Evolutionary conservation across 129 eudicot species (phyloP).

Genomic region (Kitagawia praeruptora): DNA sequence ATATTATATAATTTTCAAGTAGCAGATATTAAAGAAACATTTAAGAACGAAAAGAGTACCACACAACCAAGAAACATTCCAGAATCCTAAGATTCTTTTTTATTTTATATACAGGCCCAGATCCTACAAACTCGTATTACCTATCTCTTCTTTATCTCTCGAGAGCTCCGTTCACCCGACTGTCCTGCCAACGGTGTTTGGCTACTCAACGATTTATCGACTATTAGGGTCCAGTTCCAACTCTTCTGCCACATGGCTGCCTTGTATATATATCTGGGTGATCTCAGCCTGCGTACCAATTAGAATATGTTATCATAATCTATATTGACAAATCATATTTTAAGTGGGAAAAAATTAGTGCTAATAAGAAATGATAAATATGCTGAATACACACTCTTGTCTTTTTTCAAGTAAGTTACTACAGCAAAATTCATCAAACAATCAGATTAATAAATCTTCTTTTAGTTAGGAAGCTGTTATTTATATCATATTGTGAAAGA

Average conservation of each 20-base stretch:
- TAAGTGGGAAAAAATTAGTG: not conserved
- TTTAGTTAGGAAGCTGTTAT: not conserved
- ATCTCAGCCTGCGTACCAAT: not conserved
- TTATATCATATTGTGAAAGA: too few relatives aligned
- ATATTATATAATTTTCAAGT: too few relatives aligned
- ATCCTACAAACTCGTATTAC: not conserved
- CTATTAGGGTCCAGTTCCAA: not conserved
- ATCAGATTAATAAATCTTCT: too few relatives aligned
- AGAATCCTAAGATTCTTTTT: not conserved
- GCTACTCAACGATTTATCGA: not conserved
- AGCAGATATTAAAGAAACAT: not conserved
- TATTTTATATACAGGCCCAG: not conserved
- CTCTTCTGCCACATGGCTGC: not conserved
- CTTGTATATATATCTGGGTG: not conserved
- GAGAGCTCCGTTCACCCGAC: not conserved
- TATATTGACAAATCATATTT: not conserved
- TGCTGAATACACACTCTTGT: not conserved
- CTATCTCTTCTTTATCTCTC: not conserved
- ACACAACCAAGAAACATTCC: not conserved
- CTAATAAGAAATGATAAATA: too few relatives aligned
- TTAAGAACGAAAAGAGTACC: not conserved
- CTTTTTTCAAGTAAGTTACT: not conserved
- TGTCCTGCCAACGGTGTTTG: not conserved
- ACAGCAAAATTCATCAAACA: not conserved
- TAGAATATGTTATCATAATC: not conserved